Evolutionary conservation across 805 yeast species (phyloP).

Genomic region (Starmerella bacillaris): DNA sequence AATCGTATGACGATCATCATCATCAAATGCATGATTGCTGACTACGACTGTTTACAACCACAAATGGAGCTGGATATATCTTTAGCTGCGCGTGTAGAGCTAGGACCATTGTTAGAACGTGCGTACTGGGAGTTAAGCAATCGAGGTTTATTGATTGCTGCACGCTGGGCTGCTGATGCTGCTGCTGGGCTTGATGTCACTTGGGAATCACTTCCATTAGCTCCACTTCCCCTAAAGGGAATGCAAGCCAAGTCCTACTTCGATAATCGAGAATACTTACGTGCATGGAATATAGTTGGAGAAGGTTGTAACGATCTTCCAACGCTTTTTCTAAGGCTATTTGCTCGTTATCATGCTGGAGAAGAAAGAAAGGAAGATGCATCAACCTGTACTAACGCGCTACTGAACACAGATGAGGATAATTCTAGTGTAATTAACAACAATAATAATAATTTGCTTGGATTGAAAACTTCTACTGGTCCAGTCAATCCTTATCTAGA

Average conservation of each 20-base stretch:
- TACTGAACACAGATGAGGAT: too few relatives aligned
- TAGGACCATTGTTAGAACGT: conserved; percentile 5
- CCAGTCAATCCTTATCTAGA: conserved; percentile 21
- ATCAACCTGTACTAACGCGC: too few relatives aligned
- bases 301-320: conserved; percentile 28
- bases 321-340: conserved; percentile 40
- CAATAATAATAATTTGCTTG: too few relatives aligned
- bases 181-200: conserved; percentile 35
- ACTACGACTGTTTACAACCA: too few relatives aligned
- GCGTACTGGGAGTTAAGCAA: conserved; percentile 33
- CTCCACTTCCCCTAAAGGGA: conserved; percentile 26
- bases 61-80: not conserved
- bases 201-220: too few relatives aligned
- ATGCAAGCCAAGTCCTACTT: conserved; percentile 55
- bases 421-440: conserved; percentile 52
- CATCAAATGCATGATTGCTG: too few relatives aligned
- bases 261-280: conserved; percentile 66
- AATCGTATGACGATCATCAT: too few relatives aligned
- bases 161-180: conserved; percentile 67
- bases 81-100: not conserved
- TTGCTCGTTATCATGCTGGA: conserved; percentile 52
- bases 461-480: conserved; percentile 2
- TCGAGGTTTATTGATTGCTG: conserved; percentile 45
- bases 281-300: conserved; percentile 46
- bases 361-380: conserved; percentile 59